Conservation (phyloP, 805 yeast species). For the Ogataea nitratoaversa region DNA sequence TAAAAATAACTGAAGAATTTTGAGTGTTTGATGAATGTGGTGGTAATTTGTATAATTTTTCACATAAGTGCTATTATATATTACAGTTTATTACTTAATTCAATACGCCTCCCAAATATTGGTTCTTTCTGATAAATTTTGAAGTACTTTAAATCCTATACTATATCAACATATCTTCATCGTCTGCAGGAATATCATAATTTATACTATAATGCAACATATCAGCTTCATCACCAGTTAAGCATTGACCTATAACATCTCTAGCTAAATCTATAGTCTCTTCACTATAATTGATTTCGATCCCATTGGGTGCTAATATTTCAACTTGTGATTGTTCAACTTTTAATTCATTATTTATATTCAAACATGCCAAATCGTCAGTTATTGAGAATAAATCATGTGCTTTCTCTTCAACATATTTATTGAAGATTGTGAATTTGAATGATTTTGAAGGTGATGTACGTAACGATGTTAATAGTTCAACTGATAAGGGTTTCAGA, state of each 20-base stretch:
- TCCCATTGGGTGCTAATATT: constrained; percentile 44
- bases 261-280: constrained; percentile 66
- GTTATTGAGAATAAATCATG: constrained; percentile 30
- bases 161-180: constrained; percentile 17
- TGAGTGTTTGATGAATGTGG: too few species aligned
- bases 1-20: too few species aligned
- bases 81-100: too few species aligned
- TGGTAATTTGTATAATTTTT: too few species aligned
- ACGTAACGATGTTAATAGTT: constrained; percentile 22
- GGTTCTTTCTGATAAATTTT: too few species aligned
- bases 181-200: constrained; percentile 26
- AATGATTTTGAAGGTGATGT: constrained; percentile 8
- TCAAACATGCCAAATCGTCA: constrained; percentile 13
- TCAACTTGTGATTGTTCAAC: constrained; percentile 26
- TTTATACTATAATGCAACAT: constrained; percentile 66
- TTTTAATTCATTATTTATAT: constrained; percentile 26
- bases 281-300: constrained; percentile 58
- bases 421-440: constrained; percentile 21
- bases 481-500: constrained; percentile 23
- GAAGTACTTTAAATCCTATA: too few species aligned
- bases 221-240: constrained; percentile 78
- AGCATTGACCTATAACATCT: constrained; percentile 61
- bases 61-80: too few species aligned
- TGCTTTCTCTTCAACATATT: constrained; percentile 26
- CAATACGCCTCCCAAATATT: too few species aligned